These are phyloP conservation scores for Kitagawia praeruptora DNA, from an alignment of 129 eudicot genomes.

Conservation along the genomic window DNA sequence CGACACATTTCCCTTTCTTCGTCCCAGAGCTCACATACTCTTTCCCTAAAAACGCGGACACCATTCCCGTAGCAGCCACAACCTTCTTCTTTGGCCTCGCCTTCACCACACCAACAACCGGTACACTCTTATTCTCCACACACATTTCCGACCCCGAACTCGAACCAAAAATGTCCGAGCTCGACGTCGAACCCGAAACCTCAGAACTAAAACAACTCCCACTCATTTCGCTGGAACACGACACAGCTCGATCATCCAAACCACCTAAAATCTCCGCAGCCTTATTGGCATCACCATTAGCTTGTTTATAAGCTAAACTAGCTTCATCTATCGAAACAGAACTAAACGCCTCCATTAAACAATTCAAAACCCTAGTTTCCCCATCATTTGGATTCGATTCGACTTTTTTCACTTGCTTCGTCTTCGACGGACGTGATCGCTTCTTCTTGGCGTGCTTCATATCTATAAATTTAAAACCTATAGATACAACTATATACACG, in stretches of 20 bases:
- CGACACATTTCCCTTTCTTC: constrained; percentile 27
- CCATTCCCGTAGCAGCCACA: constrained; percentile 78
- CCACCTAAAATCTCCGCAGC: constrained; percentile 49
- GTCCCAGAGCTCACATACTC: constrained; percentile 50
- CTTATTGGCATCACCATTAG: constrained; percentile 39
- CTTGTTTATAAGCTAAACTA: constrained; percentile 32
- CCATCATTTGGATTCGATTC: constrained; percentile 2
- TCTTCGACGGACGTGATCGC: constrained; percentile 36
- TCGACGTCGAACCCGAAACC: neutral
- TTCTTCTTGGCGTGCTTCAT: constrained; percentile 79
- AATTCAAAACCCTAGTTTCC: constrained; percentile 26
- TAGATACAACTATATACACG: neutral
- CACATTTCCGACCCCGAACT: constrained; percentile 41
- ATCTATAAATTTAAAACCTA: neutral
- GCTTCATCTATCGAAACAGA: constrained; percentile 56
- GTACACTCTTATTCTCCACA: constrained; percentile 21
- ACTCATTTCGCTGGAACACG: constrained; percentile 36
- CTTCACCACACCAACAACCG: constrained; percentile 16
- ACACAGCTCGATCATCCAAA: constrained; percentile 11
- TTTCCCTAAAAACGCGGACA: constrained; percentile 59
- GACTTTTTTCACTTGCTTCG: constrained; percentile 19
- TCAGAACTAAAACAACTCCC: constrained; percentile 15
- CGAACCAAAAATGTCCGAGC: constrained; percentile 24
- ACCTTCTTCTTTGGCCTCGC: constrained; percentile 44
- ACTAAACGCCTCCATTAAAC: constrained; percentile 43